Base-by-base conservation (phyloP, 1,284 basidiomycete genomes). In the Trametes hirsuta region DNA sequence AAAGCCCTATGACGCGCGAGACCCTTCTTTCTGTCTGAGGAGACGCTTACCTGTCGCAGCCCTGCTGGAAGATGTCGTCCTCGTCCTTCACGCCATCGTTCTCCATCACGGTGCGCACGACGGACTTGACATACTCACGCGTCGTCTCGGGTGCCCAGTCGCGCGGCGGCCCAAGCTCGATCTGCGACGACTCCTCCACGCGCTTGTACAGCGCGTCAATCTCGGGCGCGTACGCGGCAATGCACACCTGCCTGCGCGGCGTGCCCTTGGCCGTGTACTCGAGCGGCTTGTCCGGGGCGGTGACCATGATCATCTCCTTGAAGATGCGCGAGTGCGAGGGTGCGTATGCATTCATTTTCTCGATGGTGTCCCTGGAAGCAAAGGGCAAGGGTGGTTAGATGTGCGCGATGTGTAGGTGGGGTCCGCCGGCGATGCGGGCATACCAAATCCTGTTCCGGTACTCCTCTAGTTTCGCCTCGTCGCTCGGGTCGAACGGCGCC, bases 291-390 rank as follows among this genome's bases (percentile, higher is more conserved):
- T 34, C 37, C 0, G 69, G 65, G 2, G 61, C 61, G 1, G 71
- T 58, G 18, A 74, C 66, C 11, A 71, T 24, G 40, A 75, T 71
- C 73, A 73, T 73, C 72, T 70, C 69, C 61, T 69, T 79, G 66
- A 77, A 77, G 24, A 79, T 60, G 34, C 78, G 71, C 24, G 76
- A 76, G 42, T 78, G 77, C 36, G 74, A 69, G 1, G 77, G 77
- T 10, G 75, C 76, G 36, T 69, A 75, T 10, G 64, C 63, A 55
- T 79, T 81, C 48, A 74, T 70, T 36, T 71, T 64, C 50, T 77
- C 71, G 1, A 80, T 57, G 3, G 69, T 72, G 4, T 74, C 67
- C 74, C 77, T 79, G 72, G 35, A 49, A 67, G 18, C 34, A 18
- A 21, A 6, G 70, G 76, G 18, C 18, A 18, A 18, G 18, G 18